Base-by-base conservation (phyloP, 2,329 filamentous ascomycete genomes). In the Parastagonospora avenae region DNA sequence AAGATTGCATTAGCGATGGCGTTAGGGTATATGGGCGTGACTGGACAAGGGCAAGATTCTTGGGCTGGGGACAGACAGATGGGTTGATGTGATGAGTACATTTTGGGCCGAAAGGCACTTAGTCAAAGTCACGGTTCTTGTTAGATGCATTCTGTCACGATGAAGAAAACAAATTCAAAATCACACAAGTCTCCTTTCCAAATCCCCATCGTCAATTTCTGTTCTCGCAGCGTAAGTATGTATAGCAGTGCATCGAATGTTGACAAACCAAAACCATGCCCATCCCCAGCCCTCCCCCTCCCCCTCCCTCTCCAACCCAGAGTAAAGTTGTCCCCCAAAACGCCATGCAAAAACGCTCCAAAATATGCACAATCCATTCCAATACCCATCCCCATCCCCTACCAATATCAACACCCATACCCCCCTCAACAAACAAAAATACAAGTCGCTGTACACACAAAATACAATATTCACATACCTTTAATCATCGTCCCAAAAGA, bases 401-500 rank as follows among this genome's bases (percentile, higher is more conserved):
- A 24, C 5, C 19, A 24, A 24, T 24, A 24, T 24, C 4, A 42
- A 30, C 11, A 15, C 12, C 27, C 14, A 42, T 14, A 39, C 19
- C 24, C 24, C 19, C 16, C 9, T 1, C 12, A 10, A 24, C 32
- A 14, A 38, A 19, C 24, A 31, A 31, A 8, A 11, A 28, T 10
- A 24, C 19, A 24, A 3, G 14, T 14, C 35, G 35, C 6, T 27
- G n/a, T n/a, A n/a, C n/a, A n/a, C n/a, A 11, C 28, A 15, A 19
- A 40, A 31, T 39, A 19, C 44, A 40, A 7, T 39, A 38, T 38
- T 40, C 3, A n/a, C 10, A n/a, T n/a, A 33, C 19, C 19, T 33
- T 8, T 33, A 1, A 1, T 55, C 47, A 64, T 8, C 66, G 54
- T 3, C 69, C 68, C 29, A 72, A 36, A 14, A 73, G 46, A 2